Evolutionary conservation across 768 basidiomycete genomes (phyloP), one percentile per base, ranked within the genome.

Genomic region (Boletus pseudo-olivaceus): DNA sequence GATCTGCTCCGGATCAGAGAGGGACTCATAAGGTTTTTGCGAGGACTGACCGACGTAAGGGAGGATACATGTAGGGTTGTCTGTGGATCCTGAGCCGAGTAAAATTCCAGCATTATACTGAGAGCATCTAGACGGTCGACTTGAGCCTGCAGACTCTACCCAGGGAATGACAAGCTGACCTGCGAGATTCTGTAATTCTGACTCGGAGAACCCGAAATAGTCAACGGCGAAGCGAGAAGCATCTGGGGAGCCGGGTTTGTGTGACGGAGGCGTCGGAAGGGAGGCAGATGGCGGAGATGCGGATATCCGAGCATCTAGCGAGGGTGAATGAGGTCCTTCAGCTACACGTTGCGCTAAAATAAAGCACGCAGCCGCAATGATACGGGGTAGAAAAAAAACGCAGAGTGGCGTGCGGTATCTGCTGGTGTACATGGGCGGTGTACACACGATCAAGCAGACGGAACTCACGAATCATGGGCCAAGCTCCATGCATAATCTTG

Each of bases 401-500:
- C 90, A 92, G 20, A 92, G 71, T 4, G 90, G 88, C 4, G 87
- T 92, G 59, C 92, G 81, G 70, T 85, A 90, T 49, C 91, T 92
- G 63, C 23, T 27, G 42, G 54, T 47, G 35, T 32, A 37, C 34
- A 54, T 56, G 55, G 45, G 57, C 35, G 51, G 34, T 47, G 49
- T 38, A 42, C 38, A 30, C n/a, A 35, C 46, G 35, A 47, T 33
- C 26, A 40, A 20, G 30, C 34, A 42, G 34, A 47, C 23, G 14
- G 39, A 34, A 79, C 78, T 71, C 54, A 93, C 91, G 91, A 90
- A 74, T 93, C 91, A 70, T 91, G 88, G 14, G 90, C 87, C 47
- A 93, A 76, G 57, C 88, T 89, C 92, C 90, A 93, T 12, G 89
- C 84, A 63, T 82, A 85, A 64, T 91, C 90, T 67, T 88, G 83